Evolutionary conservation across 352 stramenopile species (phyloP), one percentile per base, ranked within the genome.

Genomic region (Ophiocytium majus): DNA sequence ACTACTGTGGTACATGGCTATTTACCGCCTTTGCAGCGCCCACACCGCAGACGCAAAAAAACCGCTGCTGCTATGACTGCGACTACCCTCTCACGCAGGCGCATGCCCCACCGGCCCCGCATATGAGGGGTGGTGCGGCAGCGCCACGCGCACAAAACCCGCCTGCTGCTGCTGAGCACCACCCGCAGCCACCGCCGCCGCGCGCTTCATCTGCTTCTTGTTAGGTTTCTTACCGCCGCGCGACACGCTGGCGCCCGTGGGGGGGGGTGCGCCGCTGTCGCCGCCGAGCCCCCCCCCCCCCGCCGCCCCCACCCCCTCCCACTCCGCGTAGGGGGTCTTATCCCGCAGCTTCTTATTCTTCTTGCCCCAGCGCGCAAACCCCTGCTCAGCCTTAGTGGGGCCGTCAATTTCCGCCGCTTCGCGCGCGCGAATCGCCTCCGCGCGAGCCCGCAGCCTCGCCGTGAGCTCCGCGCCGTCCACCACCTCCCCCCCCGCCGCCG

Each of bases 311-410:
- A 74, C 74, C 37, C 78, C 79, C 43, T 96, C 93, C 66, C 91
- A 93, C 86, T 96, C 93, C 86, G 95, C 93, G 90, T 99, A 99
- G 50, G 97, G 97, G 90, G 98, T 98, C 89, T 98, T 98, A 82
- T 99, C 95, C 43, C 96, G 92, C 23, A 94, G 90, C 90, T 99
- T 99, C 19, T 94, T 92, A 49, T 95, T 94, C 89, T 99, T 99
- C 83, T 98, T 97, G 10, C 96, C 97, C 90, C 97, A 97, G 82
- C 95, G n/a, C 75, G 82, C 82, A 50, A 88, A 84, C 23, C 80
- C 81, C 74, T 84, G 84, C 76, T 90, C 83, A 28, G 82, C 63
- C 64, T 90, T 85, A 23, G 76, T 86, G 28, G 63, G 50, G 37
- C 81, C 76, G 36, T 82, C n/a, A 9, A 86, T 43, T 17, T 31